A percentile compares a stretch with the other conserved stretches of the same genome.
These are phyloP conservation scores for Aspergillus egyptiacus DNA, from an alignment of 495 filamentous ascomycete species.

Conservation along the genomic window DNA sequence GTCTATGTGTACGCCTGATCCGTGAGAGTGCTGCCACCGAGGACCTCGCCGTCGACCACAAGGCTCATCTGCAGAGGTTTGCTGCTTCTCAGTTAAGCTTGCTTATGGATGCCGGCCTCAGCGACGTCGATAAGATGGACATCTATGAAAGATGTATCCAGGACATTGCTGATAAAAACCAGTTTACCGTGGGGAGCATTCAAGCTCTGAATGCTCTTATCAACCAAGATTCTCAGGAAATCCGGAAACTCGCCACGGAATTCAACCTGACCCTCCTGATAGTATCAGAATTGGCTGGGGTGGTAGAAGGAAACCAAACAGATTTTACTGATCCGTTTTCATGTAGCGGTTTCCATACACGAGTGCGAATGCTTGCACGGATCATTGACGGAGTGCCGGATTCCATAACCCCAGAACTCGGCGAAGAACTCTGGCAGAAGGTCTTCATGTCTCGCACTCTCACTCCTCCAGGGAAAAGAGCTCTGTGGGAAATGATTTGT, in stretches of 20 bases:
- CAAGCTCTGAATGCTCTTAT: constrained; percentile 60
- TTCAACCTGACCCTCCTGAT: constrained; percentile 47
- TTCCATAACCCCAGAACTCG: constrained; percentile 55
- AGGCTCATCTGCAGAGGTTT: constrained; percentile 48
- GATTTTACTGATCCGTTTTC: constrained; percentile 33
- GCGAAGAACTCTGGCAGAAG: constrained; percentile 58
- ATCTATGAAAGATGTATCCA: constrained; percentile 54
- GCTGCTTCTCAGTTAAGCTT: constrained; percentile 48
- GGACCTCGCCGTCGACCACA: constrained; percentile 35
- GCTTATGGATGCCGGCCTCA: constrained; percentile 49
- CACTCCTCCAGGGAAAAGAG: constrained; percentile 49
- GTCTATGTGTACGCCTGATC: constrained; percentile 61
- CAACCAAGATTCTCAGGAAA: constrained; percentile 39
- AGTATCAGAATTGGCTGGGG: constrained; percentile 45
- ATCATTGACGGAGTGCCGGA: constrained; percentile 55
- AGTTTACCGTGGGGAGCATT: constrained; percentile 61
- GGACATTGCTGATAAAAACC: constrained; percentile 51
- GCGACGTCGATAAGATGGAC: constrained; percentile 40
- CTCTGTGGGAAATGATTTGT: constrained; percentile 61
- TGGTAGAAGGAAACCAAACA: constrained; percentile 35
- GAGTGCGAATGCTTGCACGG: constrained; percentile 51
- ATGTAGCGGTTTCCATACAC: constrained; percentile 38
- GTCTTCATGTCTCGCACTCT: constrained; percentile 57
- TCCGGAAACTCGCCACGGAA: constrained; percentile 48
- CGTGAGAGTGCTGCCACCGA: constrained; percentile 50